A percentile compares a stretch with the other conserved stretches of the same genome.
These are phyloP conservation scores for Paraconiothyrium brasiliense DNA, from an alignment of 2,329 filamentous ascomycete genomes.

Conservation along the genomic window DNA sequence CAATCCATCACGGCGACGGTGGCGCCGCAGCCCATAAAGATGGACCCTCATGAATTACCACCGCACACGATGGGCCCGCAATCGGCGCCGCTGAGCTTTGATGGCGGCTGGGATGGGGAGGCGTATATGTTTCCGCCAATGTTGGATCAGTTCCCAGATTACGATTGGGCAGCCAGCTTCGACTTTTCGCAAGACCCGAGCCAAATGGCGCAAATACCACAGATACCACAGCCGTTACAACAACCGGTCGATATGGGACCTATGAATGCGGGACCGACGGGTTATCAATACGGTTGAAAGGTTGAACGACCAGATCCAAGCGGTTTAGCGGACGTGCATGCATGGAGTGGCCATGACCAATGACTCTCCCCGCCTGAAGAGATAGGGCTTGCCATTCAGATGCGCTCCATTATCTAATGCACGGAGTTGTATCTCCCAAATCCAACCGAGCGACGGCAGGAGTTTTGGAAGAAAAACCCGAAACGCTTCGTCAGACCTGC, in stretches of 20 bases:
- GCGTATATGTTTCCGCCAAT: constrained; percentile 42
- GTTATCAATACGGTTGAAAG: constrained; percentile 36
- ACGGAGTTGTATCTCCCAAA: neutral
- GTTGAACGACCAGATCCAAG: neutral
- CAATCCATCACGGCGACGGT: constrained; percentile 18
- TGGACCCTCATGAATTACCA: constrained; percentile 35
- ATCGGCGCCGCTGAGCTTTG: constrained; percentile 36
- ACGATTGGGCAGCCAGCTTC: constrained; percentile 50
- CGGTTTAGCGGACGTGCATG: neutral
- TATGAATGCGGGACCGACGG: constrained; percentile 29
- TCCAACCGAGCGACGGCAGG: neutral
- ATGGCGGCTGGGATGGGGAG: constrained; percentile 35
- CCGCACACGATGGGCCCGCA: constrained; percentile 32
- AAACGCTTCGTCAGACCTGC: too few species aligned
- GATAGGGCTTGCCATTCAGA: neutral
- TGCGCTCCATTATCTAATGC: neutral
- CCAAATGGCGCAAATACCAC: constrained; percentile 34
- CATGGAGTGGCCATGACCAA: neutral
- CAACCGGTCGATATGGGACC: constrained; percentile 9
- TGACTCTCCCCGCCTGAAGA: neutral
- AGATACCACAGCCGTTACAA: constrained; percentile 19
- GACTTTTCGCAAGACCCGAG: constrained; percentile 43
- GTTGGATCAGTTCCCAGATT: constrained; percentile 50
- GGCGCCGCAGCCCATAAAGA: constrained; percentile 31
- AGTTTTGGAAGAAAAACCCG: too few species aligned